Evolutionary conservation across 2,329 filamentous ascomycete genomes (phyloP).

Genomic region (Colletotrichum sp.): DNA sequence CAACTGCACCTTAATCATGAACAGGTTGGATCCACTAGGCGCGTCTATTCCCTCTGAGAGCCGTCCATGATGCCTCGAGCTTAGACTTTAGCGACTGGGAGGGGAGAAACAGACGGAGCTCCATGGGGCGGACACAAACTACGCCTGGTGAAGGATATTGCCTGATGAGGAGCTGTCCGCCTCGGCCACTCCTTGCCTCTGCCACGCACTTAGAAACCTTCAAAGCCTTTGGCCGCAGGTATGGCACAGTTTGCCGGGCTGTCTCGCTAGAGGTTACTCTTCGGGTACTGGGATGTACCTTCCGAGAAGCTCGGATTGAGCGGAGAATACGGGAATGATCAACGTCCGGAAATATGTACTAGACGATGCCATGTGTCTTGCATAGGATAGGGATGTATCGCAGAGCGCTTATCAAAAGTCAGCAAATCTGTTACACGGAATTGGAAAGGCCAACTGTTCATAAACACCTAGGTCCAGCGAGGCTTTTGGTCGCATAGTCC

Average conservation of each 20-base stretch:
- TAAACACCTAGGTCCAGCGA: neutral
- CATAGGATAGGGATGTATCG: neutral
- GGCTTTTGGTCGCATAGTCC: accelerated
- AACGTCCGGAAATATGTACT: neutral
- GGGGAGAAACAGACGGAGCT: neutral
- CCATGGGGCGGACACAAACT: neutral
- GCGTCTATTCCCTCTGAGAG: neutral
- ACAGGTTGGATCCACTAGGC: neutral
- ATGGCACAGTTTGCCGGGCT: neutral
- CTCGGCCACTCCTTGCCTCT: neutral
- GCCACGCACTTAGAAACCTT: neutral
- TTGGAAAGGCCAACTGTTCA: neutral
- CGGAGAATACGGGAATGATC: neutral
- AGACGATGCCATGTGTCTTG: neutral
- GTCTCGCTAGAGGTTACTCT: neutral
- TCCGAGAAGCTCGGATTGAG: neutral
- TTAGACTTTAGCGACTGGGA: neutral
- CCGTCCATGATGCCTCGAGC: neutral
- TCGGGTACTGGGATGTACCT: neutral
- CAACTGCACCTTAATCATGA: neutral
- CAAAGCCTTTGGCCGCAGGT: neutral
- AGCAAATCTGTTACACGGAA: neutral
- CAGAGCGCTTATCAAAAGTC: neutral
- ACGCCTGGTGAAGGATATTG: neutral
- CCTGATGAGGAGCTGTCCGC: neutral